Percentiles rank a stretch among this genome's conserved stretches.
These are phyloP conservation scores for Paramecium primaurelia DNA, from an alignment of 73 alveolate genomes.

Conservation along the genomic window DNA sequence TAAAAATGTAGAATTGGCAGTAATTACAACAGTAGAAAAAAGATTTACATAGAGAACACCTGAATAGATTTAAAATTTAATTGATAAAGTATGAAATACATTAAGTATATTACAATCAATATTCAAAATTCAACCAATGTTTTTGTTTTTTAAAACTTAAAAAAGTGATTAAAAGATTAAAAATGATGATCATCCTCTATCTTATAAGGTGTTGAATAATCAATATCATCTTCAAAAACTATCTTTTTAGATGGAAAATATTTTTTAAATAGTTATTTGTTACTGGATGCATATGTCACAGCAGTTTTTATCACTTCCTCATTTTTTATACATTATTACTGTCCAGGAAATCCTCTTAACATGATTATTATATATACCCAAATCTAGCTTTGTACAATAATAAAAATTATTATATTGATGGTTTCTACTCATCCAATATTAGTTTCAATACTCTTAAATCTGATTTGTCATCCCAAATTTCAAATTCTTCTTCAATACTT, in stretches of 20 bases:
- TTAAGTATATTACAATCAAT: background rate
- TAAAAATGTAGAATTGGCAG: conserved; percentile 88
- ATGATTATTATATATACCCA: background rate
- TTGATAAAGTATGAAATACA: conserved; percentile 6
- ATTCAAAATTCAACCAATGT: background rate
- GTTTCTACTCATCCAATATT: background rate
- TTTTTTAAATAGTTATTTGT: background rate
- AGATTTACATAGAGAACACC: conserved; percentile 54
- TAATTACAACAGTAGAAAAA: conserved; percentile 71
- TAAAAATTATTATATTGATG: background rate
- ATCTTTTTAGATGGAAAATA: conserved; percentile 31
- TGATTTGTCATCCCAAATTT: background rate
- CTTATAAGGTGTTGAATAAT: conserved; percentile 9
- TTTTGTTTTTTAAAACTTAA: background rate
- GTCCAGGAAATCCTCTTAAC: conserved; percentile 43
- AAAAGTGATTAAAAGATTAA: background rate
- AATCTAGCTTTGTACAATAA: conserved; percentile 32
- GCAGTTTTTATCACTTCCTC: conserved; percentile 17
- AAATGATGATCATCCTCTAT: conserved; percentile 11
- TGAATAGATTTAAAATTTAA: conserved; percentile 32
- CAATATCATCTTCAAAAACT: conserved; percentile 42
- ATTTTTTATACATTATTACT: background rate
- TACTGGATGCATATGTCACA: background rate
- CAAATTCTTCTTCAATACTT: conserved; percentile 23
- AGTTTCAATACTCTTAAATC: conserved; percentile 1